phyloP scores from a whole-genome alignment of 1,284 basidiomycete species.

The Mycocalia duriaeana region DNA sequence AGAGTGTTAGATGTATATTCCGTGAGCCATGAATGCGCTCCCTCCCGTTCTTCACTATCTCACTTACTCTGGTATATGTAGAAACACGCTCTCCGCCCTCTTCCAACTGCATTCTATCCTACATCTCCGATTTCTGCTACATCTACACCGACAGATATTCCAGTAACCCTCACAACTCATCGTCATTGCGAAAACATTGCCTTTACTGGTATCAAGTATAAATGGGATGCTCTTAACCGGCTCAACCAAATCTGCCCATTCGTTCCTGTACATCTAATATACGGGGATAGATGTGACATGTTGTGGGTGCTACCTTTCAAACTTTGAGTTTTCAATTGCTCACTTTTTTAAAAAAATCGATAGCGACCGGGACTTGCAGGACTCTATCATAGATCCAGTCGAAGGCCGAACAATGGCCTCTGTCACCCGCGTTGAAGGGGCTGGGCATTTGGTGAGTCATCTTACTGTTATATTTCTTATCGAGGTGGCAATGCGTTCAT shows the following conservation, averaged over 20 bases:
- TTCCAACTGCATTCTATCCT: background rate
- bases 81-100: background rate
- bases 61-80: background rate
- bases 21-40: too few relatives aligned
- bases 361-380: slow-evolving; percentile 10
- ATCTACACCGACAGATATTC: background rate
- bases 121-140: too few relatives aligned
- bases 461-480: background rate
- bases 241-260: background rate
- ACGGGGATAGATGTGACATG: background rate
- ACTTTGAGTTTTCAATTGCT: background rate
- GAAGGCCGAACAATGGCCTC: slow-evolving; percentile 14
- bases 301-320: background rate
- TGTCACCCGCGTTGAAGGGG: slow-evolving; percentile 12
- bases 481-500: too few relatives aligned
- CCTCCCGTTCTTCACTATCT: background rate
- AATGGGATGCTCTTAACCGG: background rate
- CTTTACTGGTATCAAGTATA: background rate
- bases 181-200: background rate
- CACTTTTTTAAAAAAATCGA: background rate
- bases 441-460: slow-evolving; percentile 15
- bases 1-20: background rate
- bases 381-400: slow-evolving; percentile 11
- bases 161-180: background rate
- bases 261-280: background rate